Evolutionary conservation across 352 stramenopile genomes (phyloP), one percentile per base, ranked within the genome.

Genomic region (Pythium aphanidermatum): DNA sequence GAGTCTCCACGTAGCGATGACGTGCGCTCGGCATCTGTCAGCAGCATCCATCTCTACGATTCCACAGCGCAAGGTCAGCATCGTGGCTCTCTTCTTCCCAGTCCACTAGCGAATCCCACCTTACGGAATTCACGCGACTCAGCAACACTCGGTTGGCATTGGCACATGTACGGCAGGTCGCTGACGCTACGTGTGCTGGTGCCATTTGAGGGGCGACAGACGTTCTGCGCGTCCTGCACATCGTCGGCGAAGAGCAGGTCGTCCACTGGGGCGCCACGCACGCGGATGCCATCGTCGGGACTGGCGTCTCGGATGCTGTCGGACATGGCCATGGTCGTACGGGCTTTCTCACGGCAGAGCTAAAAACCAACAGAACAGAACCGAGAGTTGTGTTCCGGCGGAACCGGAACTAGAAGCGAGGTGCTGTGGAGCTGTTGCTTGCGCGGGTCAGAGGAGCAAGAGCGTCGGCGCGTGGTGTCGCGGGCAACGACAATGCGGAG

Each of bases 51-150:
- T 23, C 82, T 69, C 78, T 92, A 58, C 38, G 16, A 19, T 19
- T 35, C 47, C 31, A 19, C n/a, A n/a, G n/a, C n/a, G n/a, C n/a
- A n/a, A n/a, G n/a, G n/a, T n/a, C n/a, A n/a, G n/a, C n/a, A n/a
- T n/a, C n/a, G n/a, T n/a, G n/a, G n/a, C n/a, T n/a, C n/a, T n/a
- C n/a, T n/a, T n/a, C n/a, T n/a, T 17, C 6, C 12, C 30, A 23
- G 36, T 47, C 17, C 33, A 25, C 21, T 14, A 3, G 12, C 38
- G 5, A 29, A 14, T 28, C 41, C 48, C 39, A 86, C 77, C 77
- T 91, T 91, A 55, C 75, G 79, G 49, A 91, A 91, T 51, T 91
- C 79, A 60, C 79, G 79, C 40, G 65, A 70, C 46, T 91, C 79
- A 16, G 76, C 73, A 12, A 65, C 54, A 19, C 63, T 86, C n/a